A percentile compares a stretch with the other conserved stretches of the same genome.
These are phyloP conservation scores for Wickerhamiella spandovensis DNA, from an alignment of 805 yeast species.

Conservation along the genomic window DNA sequence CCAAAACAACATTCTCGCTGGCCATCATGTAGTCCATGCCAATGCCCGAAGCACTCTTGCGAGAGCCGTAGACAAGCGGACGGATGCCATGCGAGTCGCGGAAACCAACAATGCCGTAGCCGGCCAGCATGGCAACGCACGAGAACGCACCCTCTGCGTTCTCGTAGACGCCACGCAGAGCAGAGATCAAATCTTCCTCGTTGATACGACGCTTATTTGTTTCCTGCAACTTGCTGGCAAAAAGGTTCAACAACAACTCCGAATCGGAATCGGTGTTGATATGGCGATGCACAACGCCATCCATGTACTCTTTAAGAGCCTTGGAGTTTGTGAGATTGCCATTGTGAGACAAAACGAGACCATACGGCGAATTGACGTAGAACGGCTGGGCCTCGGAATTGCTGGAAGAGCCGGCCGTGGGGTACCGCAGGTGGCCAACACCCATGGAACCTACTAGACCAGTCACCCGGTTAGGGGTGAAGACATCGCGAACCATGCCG, in stretches of 20 bases:
- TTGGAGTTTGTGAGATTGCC: constrained; percentile 87
- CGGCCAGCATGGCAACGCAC: constrained; percentile 88
- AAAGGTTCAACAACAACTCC: constrained; percentile 75
- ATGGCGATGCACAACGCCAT: constrained; percentile 90
- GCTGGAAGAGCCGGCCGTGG: constrained; percentile 94
- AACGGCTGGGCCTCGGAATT: constrained; percentile 98
- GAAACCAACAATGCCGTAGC: constrained; percentile 89
- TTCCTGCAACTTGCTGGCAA: constrained; percentile 83
- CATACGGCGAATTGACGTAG: constrained; percentile 94
- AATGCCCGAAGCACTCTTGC: constrained; percentile 52
- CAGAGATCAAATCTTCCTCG: constrained; percentile 76
- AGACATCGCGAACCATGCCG: constrained; percentile 97
- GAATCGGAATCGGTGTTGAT: constrained; percentile 96
- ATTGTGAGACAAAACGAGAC: constrained; percentile 79
- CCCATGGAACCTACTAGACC: constrained; percentile 91
- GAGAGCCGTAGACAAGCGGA: constrained; percentile 78
- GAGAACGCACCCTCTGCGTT: constrained; percentile 94
- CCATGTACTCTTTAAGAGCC: constrained; percentile 65
- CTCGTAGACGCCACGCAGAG: constrained; percentile 68
- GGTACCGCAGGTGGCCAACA: constrained; percentile 84
- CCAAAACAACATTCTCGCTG: constrained; percentile 85
- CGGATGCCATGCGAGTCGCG: constrained; percentile 96
- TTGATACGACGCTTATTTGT: constrained; percentile 89
- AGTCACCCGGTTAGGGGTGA: constrained; percentile 65
- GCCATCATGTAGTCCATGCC: constrained; percentile 81